A percentile compares a stretch with the other conserved stretches of the same genome.
Conservation (phyloP, 805 yeast genomes). For the Cephaloascus albidus region DNA sequence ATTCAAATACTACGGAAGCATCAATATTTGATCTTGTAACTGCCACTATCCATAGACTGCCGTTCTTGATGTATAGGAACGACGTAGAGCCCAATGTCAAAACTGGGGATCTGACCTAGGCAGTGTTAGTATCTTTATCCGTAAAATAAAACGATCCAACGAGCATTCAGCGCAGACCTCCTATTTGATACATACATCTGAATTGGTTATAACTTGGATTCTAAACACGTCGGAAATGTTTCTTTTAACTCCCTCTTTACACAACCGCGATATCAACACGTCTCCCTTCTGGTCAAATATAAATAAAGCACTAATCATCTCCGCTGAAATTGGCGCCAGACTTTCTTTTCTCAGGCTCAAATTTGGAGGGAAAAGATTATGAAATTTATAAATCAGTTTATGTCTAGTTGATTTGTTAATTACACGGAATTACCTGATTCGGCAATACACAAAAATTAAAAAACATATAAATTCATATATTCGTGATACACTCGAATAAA, state of each 20-base stretch:
- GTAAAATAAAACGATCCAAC: background rate
- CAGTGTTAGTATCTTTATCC: background rate
- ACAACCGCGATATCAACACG: constrained; percentile 63
- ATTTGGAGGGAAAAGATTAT: no score
- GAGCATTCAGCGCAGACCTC: background rate
- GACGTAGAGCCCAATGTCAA: constrained; percentile 90
- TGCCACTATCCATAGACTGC: constrained; percentile 70
- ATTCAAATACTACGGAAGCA: constrained; percentile 73
- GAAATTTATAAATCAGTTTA: no score
- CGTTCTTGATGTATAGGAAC: constrained; percentile 63
- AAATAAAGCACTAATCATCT: constrained; percentile 79
- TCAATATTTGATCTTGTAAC: constrained; percentile 88
- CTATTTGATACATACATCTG: constrained; percentile 23
- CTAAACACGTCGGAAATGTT: constrained; percentile 82
- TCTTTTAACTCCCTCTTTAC: constrained; percentile 66
- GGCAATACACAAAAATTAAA: no score
- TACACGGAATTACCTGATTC: no score
- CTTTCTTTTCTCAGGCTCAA: no score
- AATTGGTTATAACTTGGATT: constrained; percentile 77
- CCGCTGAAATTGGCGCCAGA: no score
- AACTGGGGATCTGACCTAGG: constrained; percentile 50
- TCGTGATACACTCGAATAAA: no score
- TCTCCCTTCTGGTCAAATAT: constrained; percentile 78
- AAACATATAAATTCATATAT: no score
- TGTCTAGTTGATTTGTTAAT: no score